A percentile compares a stretch with the other conserved stretches of the same genome.
These are phyloP conservation scores for Tulasnella sp. DNA, from an alignment of 768 basidiomycete genomes.

Conservation along the genomic window DNA sequence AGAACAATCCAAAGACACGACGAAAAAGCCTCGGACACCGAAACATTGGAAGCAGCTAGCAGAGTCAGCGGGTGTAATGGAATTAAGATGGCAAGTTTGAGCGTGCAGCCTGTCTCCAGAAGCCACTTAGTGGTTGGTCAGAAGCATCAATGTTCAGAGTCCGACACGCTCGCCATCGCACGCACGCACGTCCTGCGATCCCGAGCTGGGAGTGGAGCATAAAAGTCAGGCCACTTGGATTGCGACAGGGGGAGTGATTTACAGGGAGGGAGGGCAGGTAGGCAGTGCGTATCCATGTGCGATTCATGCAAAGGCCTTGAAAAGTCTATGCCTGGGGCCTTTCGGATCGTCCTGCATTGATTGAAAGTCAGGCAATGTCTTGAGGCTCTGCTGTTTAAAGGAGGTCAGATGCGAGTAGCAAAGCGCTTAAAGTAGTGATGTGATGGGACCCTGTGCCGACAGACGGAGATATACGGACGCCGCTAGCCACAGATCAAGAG, in stretches of 20 bases:
- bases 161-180: background rate
- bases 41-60: background rate
- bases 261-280: background rate
- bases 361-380: too few relatives aligned
- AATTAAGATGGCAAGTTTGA: background rate
- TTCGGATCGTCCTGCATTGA: too few relatives aligned
- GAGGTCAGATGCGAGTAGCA: background rate
- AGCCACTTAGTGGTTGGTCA: background rate
- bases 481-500: slow-evolving; percentile 6
- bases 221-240: background rate
- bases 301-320: background rate
- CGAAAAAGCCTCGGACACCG: background rate
- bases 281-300: background rate
- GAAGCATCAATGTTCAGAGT: background rate
- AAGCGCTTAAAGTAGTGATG: background rate
- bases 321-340: too few relatives aligned
- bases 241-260: background rate
- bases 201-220: background rate
- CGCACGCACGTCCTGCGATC: background rate
- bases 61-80: too few relatives aligned
- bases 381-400: too few relatives aligned
- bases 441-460: slow-evolving; percentile 8
- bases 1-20: background rate
- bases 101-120: background rate
- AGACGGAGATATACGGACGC: slow-evolving; percentile 19